phyloP scores from a whole-genome alignment of 768 basidiomycete genomes.

The Lentinula sp. region DNA sequence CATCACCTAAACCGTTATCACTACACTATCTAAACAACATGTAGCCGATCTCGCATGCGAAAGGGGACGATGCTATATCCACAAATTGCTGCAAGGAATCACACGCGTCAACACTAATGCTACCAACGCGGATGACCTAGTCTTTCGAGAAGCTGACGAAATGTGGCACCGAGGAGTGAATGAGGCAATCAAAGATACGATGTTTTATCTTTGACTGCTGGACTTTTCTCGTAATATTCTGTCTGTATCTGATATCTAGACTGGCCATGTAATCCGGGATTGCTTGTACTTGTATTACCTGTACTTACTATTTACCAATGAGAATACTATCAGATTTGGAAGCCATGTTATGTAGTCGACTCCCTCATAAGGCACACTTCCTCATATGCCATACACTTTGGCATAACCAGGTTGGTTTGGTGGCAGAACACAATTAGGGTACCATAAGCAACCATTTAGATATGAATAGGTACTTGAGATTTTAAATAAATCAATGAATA shows the following conservation, averaged over 20 bases:
- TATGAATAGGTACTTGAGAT: too few relatives aligned
- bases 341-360: too few relatives aligned
- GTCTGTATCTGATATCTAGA: neutral
- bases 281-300: too few relatives aligned
- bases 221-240: neutral
- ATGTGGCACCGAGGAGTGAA: conserved; percentile 55
- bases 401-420: too few relatives aligned
- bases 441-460: too few relatives aligned
- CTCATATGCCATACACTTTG: too few relatives aligned
- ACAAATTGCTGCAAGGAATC: conserved; percentile 59
- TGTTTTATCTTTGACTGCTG: conserved; percentile 62
- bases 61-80: conserved; percentile 66
- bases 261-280: too few relatives aligned
- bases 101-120: conserved; percentile 25
- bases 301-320: too few relatives aligned
- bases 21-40: neutral
- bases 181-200: conserved; percentile 54
- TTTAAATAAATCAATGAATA: too few relatives aligned
- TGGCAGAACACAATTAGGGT: too few relatives aligned
- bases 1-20: neutral
- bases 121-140: conserved; percentile 39
- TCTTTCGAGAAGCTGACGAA: conserved; percentile 44
- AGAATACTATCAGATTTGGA: too few relatives aligned
- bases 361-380: too few relatives aligned
- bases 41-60: conserved; percentile 31